Percentiles rank a stretch among this genome's conserved stretches.
Conservation (phyloP, 768 basidiomycete species). For the Gloeopeniophorella convolvens region DNA sequence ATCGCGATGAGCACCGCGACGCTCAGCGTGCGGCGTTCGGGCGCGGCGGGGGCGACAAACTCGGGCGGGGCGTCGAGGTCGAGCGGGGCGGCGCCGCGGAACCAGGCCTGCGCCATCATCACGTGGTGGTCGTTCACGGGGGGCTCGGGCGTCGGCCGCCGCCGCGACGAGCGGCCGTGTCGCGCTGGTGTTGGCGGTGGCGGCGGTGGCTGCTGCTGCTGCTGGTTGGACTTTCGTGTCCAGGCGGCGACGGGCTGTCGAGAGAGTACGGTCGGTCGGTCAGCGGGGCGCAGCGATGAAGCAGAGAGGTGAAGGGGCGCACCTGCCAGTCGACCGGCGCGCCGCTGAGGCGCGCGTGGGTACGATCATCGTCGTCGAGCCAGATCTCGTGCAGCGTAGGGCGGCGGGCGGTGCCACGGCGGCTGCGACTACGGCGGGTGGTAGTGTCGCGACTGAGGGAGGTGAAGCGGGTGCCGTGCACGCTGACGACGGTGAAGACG, state of each 20-base stretch:
- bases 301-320: neutral
- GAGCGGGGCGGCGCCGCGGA: neutral
- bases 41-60: neutral
- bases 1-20: slow-evolving; percentile 17
- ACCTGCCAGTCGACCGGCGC: slow-evolving; percentile 6
- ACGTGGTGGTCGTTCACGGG: neutral
- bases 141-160: neutral
- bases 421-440: neutral
- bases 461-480: neutral
- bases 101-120: slow-evolving; percentile 6
- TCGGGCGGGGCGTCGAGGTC: neutral
- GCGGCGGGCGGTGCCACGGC: neutral
- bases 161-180: neutral
- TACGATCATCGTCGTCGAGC: neutral
- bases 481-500: neutral
- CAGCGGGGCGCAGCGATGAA: neutral
- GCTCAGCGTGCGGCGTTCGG: slow-evolving; percentile 2
- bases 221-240: neutral
- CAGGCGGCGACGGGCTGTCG: slow-evolving; percentile 16
- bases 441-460: neutral
- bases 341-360: neutral
- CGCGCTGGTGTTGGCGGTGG: neutral
- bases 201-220: neutral
- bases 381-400: slow-evolving; percentile 14
- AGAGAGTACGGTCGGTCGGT: too few relatives aligned